These are phyloP conservation scores for Annulohypoxylon truncatum DNA, from an alignment of 2,329 filamentous ascomycete species.

Conservation along the genomic window DNA sequence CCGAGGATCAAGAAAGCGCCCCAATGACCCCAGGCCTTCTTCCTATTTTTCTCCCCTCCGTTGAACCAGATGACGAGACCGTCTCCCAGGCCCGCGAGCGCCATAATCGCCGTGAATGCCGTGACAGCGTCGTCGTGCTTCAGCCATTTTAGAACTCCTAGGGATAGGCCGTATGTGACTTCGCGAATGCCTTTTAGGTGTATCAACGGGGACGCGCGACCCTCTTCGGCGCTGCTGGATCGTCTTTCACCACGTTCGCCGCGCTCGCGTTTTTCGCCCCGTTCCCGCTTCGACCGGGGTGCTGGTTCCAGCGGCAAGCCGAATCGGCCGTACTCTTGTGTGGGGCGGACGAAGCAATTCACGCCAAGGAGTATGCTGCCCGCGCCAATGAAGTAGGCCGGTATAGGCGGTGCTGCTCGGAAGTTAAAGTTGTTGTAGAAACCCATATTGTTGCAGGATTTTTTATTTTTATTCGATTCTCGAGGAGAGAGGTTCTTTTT, in stretches of 20 bases:
- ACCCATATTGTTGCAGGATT: not conserved
- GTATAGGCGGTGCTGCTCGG: not conserved
- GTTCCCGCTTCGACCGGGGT: not conserved
- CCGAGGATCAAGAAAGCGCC: conserved; percentile 1
- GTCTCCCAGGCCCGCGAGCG: conserved; percentile 9
- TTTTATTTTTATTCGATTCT: not conserved
- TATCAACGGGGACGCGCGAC: conserved; percentile 6
- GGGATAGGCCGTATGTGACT: conserved; percentile 8
- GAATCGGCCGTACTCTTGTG: conserved; percentile 20
- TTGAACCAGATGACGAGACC: conserved; percentile 15
- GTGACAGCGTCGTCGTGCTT: conserved; percentile 15
- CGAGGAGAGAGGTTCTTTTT: not conserved
- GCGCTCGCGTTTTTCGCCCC: not conserved
- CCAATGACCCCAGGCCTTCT: conserved; percentile 3
- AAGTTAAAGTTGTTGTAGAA: not conserved
- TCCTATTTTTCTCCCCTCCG: conserved; percentile 1
- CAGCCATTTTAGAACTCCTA: conserved; percentile 7
- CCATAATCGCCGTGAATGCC: not conserved
- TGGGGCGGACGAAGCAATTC: conserved; percentile 20
- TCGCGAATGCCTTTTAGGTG: conserved; percentile 24
- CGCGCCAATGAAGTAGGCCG: conserved; percentile 17
- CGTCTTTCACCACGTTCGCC: not conserved
- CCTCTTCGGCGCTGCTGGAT: not conserved
- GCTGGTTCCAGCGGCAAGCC: conserved; percentile 16
- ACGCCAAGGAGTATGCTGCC: conserved; percentile 7